phyloP scores from a whole-genome alignment of 495 filamentous ascomycete genomes.

The Penicillium fimorum region DNA sequence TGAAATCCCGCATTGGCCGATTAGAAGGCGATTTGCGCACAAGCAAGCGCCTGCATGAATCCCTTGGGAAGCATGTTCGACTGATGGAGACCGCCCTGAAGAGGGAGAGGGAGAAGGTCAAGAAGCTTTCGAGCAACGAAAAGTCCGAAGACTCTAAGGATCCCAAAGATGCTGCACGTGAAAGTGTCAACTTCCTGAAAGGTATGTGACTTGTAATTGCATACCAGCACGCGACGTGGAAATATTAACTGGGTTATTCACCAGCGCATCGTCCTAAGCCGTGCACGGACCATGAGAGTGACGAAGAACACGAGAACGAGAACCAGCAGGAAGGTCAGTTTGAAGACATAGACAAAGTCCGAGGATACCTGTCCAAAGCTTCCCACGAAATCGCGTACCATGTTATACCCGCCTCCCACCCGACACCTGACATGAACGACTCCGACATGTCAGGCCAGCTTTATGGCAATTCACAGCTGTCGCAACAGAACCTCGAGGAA shows the following conservation, averaged over 20 bases:
- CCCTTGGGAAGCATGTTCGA: conserved; percentile 80
- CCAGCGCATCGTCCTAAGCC: conserved; percentile 42
- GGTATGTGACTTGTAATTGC: conserved; percentile 24
- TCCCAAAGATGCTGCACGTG: conserved; percentile 45
- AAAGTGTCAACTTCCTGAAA: conserved; percentile 42
- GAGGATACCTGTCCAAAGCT: conserved; percentile 53
- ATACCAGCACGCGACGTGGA: neutral
- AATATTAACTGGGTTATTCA: conserved; percentile 1
- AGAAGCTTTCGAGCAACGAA: conserved; percentile 47
- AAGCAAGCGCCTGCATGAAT: conserved; percentile 81
- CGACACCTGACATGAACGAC: conserved; percentile 46
- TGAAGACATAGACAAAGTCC: conserved; percentile 53
- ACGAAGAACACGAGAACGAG: conserved; percentile 44
- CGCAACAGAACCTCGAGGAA: conserved; percentile 51
- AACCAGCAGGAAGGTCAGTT: conserved; percentile 59
- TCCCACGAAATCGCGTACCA: conserved; percentile 56
- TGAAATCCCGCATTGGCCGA: conserved; percentile 97
- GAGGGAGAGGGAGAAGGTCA: conserved; percentile 60
- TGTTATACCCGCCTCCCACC: conserved; percentile 50
- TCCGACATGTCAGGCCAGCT: conserved; percentile 48
- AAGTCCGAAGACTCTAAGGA: conserved; percentile 45
- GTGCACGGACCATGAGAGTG: conserved; percentile 38
- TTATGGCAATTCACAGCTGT: conserved; percentile 46
- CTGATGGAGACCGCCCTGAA: conserved; percentile 89
- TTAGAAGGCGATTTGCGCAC: conserved; percentile 86